Evolutionary conservation across 2,329 filamentous ascomycete species (phyloP).

Genomic region (Madurella fahalii): DNA sequence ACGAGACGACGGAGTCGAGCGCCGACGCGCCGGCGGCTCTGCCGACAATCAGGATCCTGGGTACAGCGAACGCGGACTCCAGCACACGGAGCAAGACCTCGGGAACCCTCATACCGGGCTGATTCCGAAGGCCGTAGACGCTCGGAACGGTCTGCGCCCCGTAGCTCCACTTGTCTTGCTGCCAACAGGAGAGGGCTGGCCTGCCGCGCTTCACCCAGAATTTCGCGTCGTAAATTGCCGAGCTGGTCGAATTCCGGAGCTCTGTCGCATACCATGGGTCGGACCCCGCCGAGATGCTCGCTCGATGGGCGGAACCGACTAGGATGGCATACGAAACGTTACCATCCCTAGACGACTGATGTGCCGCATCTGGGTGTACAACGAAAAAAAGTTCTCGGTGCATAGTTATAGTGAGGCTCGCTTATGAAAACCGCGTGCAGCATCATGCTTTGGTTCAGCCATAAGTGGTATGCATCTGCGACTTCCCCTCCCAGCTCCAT

Average conservation of each 20-base stretch:
- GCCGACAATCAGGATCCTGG: background rate
- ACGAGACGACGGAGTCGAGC: background rate
- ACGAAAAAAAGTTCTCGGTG: background rate
- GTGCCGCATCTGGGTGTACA: background rate
- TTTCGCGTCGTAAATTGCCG: background rate
- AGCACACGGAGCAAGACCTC: background rate
- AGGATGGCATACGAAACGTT: conserved; percentile 10
- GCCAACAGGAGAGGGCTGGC: conserved; percentile 14
- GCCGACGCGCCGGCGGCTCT: background rate
- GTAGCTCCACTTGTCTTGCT: conserved; percentile 1
- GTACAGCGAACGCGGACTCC: background rate
- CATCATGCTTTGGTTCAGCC: too few species aligned
- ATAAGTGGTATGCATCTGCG: too few species aligned
- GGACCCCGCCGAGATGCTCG: background rate
- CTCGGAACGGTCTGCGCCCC: background rate
- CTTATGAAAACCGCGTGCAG: too few species aligned
- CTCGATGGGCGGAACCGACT: background rate
- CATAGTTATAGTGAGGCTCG: too few species aligned
- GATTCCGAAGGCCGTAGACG: background rate
- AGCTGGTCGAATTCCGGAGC: background rate
- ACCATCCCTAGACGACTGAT: background rate
- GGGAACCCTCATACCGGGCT: background rate
- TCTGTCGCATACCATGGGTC: conserved; percentile 14
- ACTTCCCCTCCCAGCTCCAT: too few species aligned
- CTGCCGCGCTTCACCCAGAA: background rate